These are phyloP conservation scores for Chrysochromulina parva DNA, from an alignment of 78 protist genomes.

Conservation along the genomic window DNA sequence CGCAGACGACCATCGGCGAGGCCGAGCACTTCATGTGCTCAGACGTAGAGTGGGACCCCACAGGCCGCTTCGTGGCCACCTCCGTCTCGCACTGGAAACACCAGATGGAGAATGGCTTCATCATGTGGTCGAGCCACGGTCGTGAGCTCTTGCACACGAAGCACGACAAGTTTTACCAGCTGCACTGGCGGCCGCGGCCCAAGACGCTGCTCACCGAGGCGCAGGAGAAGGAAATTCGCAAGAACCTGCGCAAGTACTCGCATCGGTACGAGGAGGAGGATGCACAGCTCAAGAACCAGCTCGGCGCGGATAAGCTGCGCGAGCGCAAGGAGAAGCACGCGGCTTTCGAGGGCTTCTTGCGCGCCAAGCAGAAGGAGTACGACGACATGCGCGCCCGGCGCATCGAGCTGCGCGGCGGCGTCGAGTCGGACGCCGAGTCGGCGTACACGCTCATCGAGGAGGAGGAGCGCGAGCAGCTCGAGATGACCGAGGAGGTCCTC, in stretches of 20 bases:
- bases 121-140: slow-evolving; percentile 80
- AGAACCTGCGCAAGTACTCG: not conserved
- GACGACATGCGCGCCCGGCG: not conserved
- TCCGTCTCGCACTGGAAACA: slow-evolving; percentile 63
- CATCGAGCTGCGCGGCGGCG: not conserved
- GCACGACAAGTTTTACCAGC: slow-evolving; percentile 79
- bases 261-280: not conserved
- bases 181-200: slow-evolving; percentile 92
- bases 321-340: not conserved
- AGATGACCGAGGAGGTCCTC: not conserved
- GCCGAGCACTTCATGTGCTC: slow-evolving; percentile 84
- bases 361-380: not conserved
- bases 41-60: slow-evolving; percentile 90
- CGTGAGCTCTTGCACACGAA: slow-evolving; percentile 28
- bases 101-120: slow-evolving; percentile 85
- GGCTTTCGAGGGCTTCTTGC: not conserved
- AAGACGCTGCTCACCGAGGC: slow-evolving; percentile 67
- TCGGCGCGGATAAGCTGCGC: not conserved
- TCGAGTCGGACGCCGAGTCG: not conserved
- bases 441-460: not conserved
- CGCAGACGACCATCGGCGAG: slow-evolving; percentile 34
- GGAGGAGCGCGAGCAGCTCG: not conserved
- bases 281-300: not conserved
- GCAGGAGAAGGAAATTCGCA: slow-evolving; percentile 50
- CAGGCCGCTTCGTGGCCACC: slow-evolving; percentile 84